These are phyloP conservation scores for Dictyophora rubrovolvata DNA, from an alignment of 768 basidiomycete genomes.

Conservation along the genomic window DNA sequence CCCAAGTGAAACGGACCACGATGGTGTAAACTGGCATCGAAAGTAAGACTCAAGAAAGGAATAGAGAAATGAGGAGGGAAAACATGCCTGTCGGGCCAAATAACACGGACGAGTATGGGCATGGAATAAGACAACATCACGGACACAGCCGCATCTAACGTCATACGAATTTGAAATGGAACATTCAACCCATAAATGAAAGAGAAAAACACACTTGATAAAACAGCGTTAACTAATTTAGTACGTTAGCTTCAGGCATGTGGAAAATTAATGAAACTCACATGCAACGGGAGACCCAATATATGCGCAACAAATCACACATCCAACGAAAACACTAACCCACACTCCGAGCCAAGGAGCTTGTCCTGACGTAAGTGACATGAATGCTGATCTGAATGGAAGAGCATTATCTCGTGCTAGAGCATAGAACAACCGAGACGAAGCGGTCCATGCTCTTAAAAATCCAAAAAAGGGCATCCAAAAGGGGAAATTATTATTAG, in stretches of 20 bases:
- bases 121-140: constrained; percentile 51
- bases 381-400: constrained; percentile 36
- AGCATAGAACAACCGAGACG: constrained; percentile 47
- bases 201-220: not conserved
- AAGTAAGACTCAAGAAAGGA: constrained; percentile 1
- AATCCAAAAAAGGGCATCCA: too few species aligned
- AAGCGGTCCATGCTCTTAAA: constrained; percentile 39
- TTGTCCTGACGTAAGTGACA: constrained; percentile 41
- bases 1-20: constrained; percentile 45
- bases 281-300: constrained; percentile 45
- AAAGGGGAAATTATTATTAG: not conserved
- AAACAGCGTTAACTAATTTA: not conserved
- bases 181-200: not conserved
- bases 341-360: constrained; percentile 48
- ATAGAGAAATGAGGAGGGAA: not conserved
- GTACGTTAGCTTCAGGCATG: not conserved
- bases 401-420: constrained; percentile 45
- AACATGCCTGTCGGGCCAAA: constrained; percentile 43
- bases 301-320: constrained; percentile 47
- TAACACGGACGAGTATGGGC: constrained; percentile 46
- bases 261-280: constrained; percentile 19
- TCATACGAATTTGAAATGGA: not conserved
- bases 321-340: constrained; percentile 42
- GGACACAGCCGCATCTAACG: constrained; percentile 35
- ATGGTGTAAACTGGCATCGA: constrained; percentile 28